These are phyloP conservation scores for Dissophora globulifera DNA, from an alignment of 192 early-diverging fungal species.

Conservation along the genomic window DNA sequence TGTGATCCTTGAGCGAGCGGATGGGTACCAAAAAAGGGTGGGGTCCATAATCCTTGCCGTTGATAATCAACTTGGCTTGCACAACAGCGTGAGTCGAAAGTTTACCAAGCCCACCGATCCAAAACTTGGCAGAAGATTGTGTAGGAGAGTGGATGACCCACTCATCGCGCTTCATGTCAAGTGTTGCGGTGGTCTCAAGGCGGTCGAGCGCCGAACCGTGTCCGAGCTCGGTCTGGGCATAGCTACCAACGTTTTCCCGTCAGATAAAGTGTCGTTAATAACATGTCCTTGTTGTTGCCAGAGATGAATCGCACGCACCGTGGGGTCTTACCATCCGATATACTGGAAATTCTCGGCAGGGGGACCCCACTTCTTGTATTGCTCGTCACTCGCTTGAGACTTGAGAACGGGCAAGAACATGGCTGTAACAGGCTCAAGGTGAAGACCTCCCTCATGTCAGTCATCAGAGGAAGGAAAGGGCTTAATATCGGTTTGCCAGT, in stretches of 20 bases:
- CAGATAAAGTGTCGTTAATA: no score
- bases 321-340: slow-evolving; percentile 64
- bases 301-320: no score
- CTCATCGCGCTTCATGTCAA: slow-evolving; percentile 80
- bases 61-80: slow-evolving; percentile 80
- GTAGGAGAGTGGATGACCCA: slow-evolving; percentile 86
- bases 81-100: slow-evolving; percentile 85
- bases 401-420: slow-evolving; percentile 66
- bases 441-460: no score
- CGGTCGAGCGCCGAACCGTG: slow-evolving; percentile 89
- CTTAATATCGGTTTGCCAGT: no score
- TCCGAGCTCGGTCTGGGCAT: slow-evolving; percentile 68
- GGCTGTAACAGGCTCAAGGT: neutral
- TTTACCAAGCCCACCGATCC: slow-evolving; percentile 86
- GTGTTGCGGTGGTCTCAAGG: slow-evolving; percentile 88
- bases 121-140: slow-evolving; percentile 86
- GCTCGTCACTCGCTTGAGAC: slow-evolving; percentile 61
- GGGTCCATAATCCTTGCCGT: slow-evolving; percentile 79
- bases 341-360: slow-evolving; percentile 59
- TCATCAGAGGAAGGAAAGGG: no score
- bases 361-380: slow-evolving; percentile 60
- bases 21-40: slow-evolving; percentile 87
- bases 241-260: no score
- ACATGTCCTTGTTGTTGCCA: no score
- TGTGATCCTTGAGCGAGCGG: slow-evolving; percentile 78